These are phyloP conservation scores for Colletotrichum sp. DNA, from an alignment of 2,329 filamentous ascomycete genomes.

Conservation along the genomic window DNA sequence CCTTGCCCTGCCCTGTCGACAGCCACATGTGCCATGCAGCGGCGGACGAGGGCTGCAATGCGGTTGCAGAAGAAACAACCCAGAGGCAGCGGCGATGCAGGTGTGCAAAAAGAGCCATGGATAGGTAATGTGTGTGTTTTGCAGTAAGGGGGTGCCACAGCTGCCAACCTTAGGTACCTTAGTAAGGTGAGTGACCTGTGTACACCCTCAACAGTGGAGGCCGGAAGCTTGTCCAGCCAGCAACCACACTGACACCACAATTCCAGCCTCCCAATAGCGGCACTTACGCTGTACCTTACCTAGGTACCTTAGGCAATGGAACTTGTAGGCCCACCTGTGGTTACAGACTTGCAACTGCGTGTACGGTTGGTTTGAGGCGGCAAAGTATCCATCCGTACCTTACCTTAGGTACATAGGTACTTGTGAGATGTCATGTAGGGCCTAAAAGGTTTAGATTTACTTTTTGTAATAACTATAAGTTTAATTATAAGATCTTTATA, in stretches of 20 bases:
- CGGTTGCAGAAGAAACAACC: neutral
- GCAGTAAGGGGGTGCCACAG: too few species aligned
- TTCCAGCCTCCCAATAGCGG: neutral
- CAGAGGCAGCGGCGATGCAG: neutral
- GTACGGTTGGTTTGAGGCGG: neutral
- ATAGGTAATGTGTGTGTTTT: too few species aligned
- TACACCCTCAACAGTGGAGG: slow-evolving; percentile 6
- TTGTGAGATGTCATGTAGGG: neutral
- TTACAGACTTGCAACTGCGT: slow-evolving; percentile 6
- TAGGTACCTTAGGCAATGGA: too few species aligned
- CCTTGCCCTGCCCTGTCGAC: neutral
- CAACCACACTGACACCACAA: neutral
- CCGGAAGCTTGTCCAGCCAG: slow-evolving; percentile 1
- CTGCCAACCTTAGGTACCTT: too few species aligned
- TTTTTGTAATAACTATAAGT: too few species aligned
- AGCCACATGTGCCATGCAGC: neutral
- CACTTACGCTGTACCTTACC: neutral
- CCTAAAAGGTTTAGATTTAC: too few species aligned
- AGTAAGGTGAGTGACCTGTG: too few species aligned
- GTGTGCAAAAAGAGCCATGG: neutral
- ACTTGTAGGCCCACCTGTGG: neutral
- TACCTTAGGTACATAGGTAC: too few species aligned
- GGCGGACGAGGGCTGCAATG: neutral
- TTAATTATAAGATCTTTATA: too few species aligned
- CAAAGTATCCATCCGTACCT: neutral